Evolutionary conservation across 169 alveolate species (phyloP).

Genomic region (Plasmodium gonderi): DNA sequence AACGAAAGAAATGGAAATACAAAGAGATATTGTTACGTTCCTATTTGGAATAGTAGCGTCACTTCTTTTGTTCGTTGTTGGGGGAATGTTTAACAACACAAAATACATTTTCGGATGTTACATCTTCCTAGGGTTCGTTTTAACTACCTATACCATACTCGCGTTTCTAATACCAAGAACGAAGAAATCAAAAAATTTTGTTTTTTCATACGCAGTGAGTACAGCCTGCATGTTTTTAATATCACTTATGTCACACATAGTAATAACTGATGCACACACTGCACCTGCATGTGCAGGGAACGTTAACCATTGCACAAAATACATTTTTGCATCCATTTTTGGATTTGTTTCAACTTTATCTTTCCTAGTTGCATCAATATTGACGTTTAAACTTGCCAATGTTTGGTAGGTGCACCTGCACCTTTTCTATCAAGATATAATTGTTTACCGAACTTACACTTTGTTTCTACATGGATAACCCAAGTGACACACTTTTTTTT

Average conservation of each 20-base stretch:
- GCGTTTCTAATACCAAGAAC: slow-evolving; percentile 31
- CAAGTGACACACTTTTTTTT: no score
- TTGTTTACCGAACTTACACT: background rate
- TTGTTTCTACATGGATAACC: background rate
- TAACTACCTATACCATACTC: slow-evolving; percentile 14
- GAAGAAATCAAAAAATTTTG: slow-evolving; percentile 40
- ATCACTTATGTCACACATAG: slow-evolving; percentile 19
- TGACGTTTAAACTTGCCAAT: slow-evolving; percentile 15
- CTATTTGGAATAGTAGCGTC: slow-evolving; percentile 43
- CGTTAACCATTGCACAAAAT: background rate
- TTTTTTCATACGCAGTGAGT: slow-evolving; percentile 38
- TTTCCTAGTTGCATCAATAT: slow-evolving; percentile 22
- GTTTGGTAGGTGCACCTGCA: slow-evolving; percentile 5
- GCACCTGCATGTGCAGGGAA: background rate
- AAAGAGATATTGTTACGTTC: slow-evolving; percentile 1
- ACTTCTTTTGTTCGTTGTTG: slow-evolving; percentile 19
- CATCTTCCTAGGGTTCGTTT: background rate
- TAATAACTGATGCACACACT: background rate
- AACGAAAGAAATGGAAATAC: slow-evolving; percentile 7
- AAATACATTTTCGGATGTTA: slow-evolving; percentile 8
- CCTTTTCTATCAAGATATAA: background rate
- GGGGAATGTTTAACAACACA: background rate
- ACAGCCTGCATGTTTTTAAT: slow-evolving; percentile 28
- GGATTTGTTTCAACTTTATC: slow-evolving; percentile 27
- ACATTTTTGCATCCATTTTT: background rate